Base-by-base conservation (phyloP, 768 basidiomycete species). In the Grammothele lineata region DNA sequence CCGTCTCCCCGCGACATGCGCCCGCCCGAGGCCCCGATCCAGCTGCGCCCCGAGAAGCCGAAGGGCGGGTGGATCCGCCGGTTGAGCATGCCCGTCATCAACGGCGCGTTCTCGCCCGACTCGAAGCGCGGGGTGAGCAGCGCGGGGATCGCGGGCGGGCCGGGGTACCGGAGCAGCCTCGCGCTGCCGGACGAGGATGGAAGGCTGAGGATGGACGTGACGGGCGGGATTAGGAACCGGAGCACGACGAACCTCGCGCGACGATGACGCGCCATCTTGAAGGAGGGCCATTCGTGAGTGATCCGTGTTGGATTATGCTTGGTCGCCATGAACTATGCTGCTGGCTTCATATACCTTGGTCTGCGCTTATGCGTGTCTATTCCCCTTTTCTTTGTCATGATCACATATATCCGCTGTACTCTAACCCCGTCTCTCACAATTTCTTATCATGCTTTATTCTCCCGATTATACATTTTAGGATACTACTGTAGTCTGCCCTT, bases 51-150 rank as follows among this genome's bases (percentile, higher is more conserved):
- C 35, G 76, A 80, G 43, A 82, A 82, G 55, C 71, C 80, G 8
- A 84, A 76, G 47, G 77, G 84, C 0, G 50, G 50, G 1, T 89
- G 87, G 87, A 85, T 89, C 52, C 69, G 86, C 18, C 70, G 86
- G 45, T 61, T 90, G 48, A 89, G 87, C 55, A 86, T 89, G 83
- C 86, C 86, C 1, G 74, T 72, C 4, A 68, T 77, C 77, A 51
- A 57, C 35, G 71, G 72, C 37, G 77, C 80, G 27, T 81, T 87
- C 58, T 75, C 73, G 21, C 45, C 50, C 24, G 83, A 85, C 40
- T 71, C 73, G 41, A 78, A 75, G 67, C 74, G 71, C 56, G 60
- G 62, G 30, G 45, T 51, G 32, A 54, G 51, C 55, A 51, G 39
- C 39, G 47, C 39, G 10, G 58, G 54, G 4, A 52, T 55, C 26